These are phyloP conservation scores for Lachancea meyersii DNA, from an alignment of 805 yeast species.

Conservation along the genomic window DNA sequence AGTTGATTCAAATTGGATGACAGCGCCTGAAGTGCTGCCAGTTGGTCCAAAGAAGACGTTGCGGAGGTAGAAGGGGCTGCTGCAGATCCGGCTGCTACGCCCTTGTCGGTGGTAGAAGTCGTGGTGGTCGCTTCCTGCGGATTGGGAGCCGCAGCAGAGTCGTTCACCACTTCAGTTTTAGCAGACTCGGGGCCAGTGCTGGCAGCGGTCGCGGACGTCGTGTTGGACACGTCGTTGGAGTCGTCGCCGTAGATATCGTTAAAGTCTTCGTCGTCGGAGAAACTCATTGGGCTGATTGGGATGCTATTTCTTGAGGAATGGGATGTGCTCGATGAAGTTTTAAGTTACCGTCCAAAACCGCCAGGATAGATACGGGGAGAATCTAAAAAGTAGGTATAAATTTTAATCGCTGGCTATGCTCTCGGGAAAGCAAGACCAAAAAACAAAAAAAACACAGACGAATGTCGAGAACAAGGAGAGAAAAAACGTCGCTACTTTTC, in stretches of 20 bases:
- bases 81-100: slow-evolving; percentile 6
- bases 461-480: background rate
- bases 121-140: background rate
- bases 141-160: slow-evolving; percentile 1
- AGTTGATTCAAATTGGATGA: slow-evolving; percentile 31
- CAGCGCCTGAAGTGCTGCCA: slow-evolving; percentile 32
- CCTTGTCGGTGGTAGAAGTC: background rate
- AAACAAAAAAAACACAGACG: background rate
- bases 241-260: slow-evolving; percentile 72
- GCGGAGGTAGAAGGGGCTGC: slow-evolving; percentile 6
- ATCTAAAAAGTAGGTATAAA: slow-evolving; percentile 9
- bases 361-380: slow-evolving; percentile 10
- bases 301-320: background rate
- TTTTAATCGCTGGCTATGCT: background rate
- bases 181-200: slow-evolving; percentile 13
- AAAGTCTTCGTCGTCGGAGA: slow-evolving; percentile 87
- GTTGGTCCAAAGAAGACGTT: slow-evolving; percentile 28
- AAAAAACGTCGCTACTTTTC: background rate
- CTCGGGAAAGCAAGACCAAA: background rate
- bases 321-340: slow-evolving; percentile 9
- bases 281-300: slow-evolving; percentile 40
- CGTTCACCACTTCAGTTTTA: slow-evolving; percentile 8
- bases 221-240: slow-evolving; percentile 16
- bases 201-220: slow-evolving; percentile 11
- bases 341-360: background rate